Base-by-base conservation (phyloP, 257 asterid genomes). In the Henckelia pumila region DNA sequence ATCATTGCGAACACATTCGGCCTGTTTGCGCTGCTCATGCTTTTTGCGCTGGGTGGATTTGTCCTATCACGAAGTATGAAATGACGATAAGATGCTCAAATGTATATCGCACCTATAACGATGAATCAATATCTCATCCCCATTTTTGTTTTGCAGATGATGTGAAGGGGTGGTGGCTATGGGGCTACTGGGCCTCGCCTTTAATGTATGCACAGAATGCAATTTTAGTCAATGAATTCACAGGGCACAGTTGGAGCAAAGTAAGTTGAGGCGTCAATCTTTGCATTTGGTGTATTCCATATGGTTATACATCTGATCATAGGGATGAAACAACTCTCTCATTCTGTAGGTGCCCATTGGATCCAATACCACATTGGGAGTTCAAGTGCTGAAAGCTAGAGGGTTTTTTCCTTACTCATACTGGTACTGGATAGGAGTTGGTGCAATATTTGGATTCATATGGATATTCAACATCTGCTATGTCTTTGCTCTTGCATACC, bases 181-280 rank as follows among this genome's bases (percentile, higher is more conserved):
- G 96, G 96, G 95, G 88, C 50, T 89, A 80, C 79, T 89, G 90
- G 88, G 14, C 76, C 35, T 86, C 92, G 44, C 87, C 92, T 1
- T 14, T 88, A 71, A 88, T 88, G 95, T 88, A 82, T 73, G 84
- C 87, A 6, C 83, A 77, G 67, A 85, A 84, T 73, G 96, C 86
- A 10, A 74, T 89, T 53, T 68, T 82, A 61, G 86, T 70, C 24
- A 89, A 89, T 47, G 96, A 89, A 64, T 86, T 89, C 70, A 78
- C 75, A 0, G 90, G 84, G 22, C 66, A 80, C n/a, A 80, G 82
- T 33, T 89, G 96, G 96, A 80, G 78, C 29, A 75, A 33, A 52
- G 96, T 87, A 79, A 74, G 85, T 55, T 30, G 20, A 67, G 24
- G 57, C 71, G 23, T 61, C 63, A 37, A 69, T 24, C 49, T 17